Conservation (phyloP, 1,139 yeast species). For the Debaryomyces coudertii region DNA sequence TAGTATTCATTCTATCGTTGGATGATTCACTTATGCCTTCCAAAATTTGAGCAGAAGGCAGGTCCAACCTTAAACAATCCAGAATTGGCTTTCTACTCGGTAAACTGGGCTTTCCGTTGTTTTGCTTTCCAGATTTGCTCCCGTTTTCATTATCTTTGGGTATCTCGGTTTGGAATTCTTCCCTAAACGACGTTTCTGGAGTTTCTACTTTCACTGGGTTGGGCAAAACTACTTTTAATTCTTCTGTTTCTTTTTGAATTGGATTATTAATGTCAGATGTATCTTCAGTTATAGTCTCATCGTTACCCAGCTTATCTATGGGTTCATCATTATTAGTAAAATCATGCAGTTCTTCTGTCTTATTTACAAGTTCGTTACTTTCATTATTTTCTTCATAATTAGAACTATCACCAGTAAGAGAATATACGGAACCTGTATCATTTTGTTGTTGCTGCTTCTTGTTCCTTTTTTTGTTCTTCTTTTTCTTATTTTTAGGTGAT, state of each 20-base stretch:
- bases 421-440: background rate
- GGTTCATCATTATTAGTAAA: background rate
- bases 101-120: slow-evolving; percentile 19
- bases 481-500: slow-evolving; percentile 5
- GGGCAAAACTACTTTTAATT: slow-evolving; percentile 1
- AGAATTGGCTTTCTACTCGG: slow-evolving; percentile 34
- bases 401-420: slow-evolving; percentile 8
- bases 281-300: slow-evolving; percentile 10
- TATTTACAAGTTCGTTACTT: slow-evolving; percentile 7
- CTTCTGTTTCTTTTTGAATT: background rate
- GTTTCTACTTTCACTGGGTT: slow-evolving; percentile 3
- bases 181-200: background rate
- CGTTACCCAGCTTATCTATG: slow-evolving; percentile 5
- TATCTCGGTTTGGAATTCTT: background rate
- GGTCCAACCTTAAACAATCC: slow-evolving; percentile 33
- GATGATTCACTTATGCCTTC: slow-evolving; percentile 11
- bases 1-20: slow-evolving; percentile 17
- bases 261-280: slow-evolving; percentile 3
- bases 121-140: background rate
- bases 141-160: background rate
- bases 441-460: slow-evolving; percentile 4
- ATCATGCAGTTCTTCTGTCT: background rate
- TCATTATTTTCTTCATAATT: slow-evolving; percentile 5
- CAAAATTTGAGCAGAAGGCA: slow-evolving; percentile 23
- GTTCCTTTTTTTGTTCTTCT: slow-evolving; percentile 13